Base-by-base conservation (phyloP, 768 basidiomycete genomes). In the Cyathus striatus region DNA sequence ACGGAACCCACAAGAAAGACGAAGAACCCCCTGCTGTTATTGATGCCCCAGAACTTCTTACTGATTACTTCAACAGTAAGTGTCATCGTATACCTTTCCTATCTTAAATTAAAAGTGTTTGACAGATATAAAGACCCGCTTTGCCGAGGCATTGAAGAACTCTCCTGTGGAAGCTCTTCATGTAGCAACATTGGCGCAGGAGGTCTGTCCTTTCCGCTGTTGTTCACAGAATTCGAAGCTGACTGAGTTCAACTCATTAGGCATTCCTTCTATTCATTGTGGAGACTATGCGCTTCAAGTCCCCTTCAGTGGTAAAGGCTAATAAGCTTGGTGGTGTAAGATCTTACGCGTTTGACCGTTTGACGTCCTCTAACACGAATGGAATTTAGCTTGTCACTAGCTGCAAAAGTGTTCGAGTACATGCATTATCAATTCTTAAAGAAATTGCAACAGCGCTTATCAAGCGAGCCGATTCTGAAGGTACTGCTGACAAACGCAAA, bases 251-350 rank as follows among this genome's bases (percentile, higher is more conserved):
- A n/a, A n/a, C n/a, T n/a, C n/a, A n/a, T n/a, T 39, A 90, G 87
- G 89, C 83, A 2, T 79, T 87, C 52, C 69, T 89, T 35, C 63
- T 92, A 2, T 74, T 92, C 47, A 62, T 70, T 17, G 66, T 85
- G n/a, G 84, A 83, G 56, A 83, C 81, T 0, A 52, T 77, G 40
- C 79, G 89, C 10, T 91, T 90, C 71, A 89, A 86, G 58, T 62
- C 78, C 6, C 60, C 79, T 3, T 76, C 83, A 0, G 70, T 85
- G 14, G 74, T 83, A 32, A 89, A 87, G 57, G 69, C 78, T 27
- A 75, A 90, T 60, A 90, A 84, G 57, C 75, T 86, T 35, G 82
- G 84, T 34, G 68, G 69, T 48, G 87, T 90, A 55, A 52, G 81
- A 69, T 40, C n/a, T n/a, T n/a, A n/a, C n/a, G n/a, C 7, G 23